Evolutionary conservation across 2,329 filamentous ascomycete species (phyloP).

Genomic region (Neonectria neomacrospora): DNA sequence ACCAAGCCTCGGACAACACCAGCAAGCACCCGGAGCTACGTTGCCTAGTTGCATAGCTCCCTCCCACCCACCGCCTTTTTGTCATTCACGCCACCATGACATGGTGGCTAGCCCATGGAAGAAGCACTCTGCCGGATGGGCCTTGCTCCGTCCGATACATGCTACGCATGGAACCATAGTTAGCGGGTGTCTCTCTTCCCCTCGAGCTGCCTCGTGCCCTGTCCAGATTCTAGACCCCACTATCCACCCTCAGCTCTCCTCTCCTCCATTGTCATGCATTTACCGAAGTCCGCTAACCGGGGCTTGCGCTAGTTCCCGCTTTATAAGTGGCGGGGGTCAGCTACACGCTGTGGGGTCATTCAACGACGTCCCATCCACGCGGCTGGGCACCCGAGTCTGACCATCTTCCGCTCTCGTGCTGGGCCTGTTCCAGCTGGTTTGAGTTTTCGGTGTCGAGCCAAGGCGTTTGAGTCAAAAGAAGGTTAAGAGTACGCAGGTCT

Average conservation of each 20-base stretch:
- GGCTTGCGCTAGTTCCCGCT: constrained; percentile 47
- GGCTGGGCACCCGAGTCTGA: constrained; percentile 31
- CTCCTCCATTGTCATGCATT: constrained; percentile 41
- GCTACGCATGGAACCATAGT: not conserved
- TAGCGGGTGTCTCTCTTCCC: not conserved
- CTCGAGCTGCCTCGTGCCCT: constrained; percentile 7
- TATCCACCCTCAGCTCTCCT: constrained; percentile 17
- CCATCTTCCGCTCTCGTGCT: not conserved
- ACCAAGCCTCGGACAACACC: constrained; percentile 5
- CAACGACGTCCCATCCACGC: constrained; percentile 45
- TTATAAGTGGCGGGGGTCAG: constrained; percentile 29
- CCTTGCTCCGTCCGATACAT: not conserved
- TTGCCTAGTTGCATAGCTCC: constrained; percentile 3
- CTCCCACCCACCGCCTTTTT: constrained; percentile 12
- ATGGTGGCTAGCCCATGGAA: not conserved
- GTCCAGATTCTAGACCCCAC: constrained; percentile 9
- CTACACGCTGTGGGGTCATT: constrained; percentile 40
- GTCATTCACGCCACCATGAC: not conserved
- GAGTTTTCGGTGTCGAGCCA: not conserved
- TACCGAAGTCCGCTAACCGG: constrained; percentile 44
- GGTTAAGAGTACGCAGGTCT: too few relatives aligned
- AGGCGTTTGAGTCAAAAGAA: not conserved
- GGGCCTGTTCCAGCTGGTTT: not conserved
- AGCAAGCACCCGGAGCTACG: not conserved
- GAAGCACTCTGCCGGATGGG: not conserved